These are phyloP conservation scores for Leccinum uliginosum DNA, from an alignment of 768 basidiomycete genomes.

Conservation along the genomic window DNA sequence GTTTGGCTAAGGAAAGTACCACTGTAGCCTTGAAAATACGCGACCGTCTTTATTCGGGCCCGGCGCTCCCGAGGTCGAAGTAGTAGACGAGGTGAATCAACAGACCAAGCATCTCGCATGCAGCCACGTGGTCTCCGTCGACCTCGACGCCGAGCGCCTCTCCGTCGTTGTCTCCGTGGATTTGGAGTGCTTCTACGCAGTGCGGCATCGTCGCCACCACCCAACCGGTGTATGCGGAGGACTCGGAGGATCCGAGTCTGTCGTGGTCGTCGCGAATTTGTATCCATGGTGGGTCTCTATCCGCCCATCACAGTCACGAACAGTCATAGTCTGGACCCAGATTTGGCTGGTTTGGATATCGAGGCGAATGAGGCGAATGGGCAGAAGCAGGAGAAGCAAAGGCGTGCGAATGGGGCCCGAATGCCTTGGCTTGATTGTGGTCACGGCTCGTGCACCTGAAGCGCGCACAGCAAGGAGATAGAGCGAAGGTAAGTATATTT, in stretches of 20 bases:
- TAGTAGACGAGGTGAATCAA: conserved; percentile 10
- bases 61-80: background rate
- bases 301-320: conserved; percentile 18
- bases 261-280: conserved; percentile 26
- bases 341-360: background rate
- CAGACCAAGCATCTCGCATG: conserved; percentile 1
- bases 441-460: conserved; percentile 7
- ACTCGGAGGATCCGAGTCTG: conserved; percentile 28
- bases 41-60: background rate
- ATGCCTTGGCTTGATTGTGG: conserved; percentile 3
- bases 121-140: background rate
- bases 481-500: background rate
- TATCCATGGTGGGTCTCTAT: conserved; percentile 22
- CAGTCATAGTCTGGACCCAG: conserved; percentile 2
- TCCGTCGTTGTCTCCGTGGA: conserved; percentile 16
- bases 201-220: background rate
- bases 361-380: background rate
- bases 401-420: conserved; percentile 1
- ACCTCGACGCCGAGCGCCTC: conserved; percentile 9
- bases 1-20: conserved; percentile 25
- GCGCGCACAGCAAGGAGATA: background rate
- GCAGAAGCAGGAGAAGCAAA: background rate
- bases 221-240: conserved; percentile 25
- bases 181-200: conserved; percentile 2
- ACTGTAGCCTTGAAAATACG: conserved; percentile 11